Percentiles rank a stretch among this genome's conserved stretches.
Evolutionary conservation across 169 alveolate genomes (phyloP).

Genomic region (Eimeria falciformis): DNA sequence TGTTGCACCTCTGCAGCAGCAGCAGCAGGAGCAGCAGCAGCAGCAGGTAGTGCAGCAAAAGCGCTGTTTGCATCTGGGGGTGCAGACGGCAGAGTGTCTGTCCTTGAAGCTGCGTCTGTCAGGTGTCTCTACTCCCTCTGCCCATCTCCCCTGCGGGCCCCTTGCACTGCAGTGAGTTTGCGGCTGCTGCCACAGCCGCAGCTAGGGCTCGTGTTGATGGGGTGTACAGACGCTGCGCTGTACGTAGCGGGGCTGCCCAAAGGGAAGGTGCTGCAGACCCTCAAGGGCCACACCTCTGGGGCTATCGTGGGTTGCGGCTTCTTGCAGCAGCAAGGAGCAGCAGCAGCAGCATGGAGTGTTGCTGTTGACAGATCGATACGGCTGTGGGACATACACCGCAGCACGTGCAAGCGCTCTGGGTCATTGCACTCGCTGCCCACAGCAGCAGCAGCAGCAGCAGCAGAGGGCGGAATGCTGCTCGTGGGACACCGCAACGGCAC

Average conservation of each 20-base stretch:
- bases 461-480: slow-evolving; percentile 36
- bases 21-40: slow-evolving; percentile 3
- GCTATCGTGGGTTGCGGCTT: slow-evolving; percentile 35
- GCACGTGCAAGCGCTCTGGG: slow-evolving; percentile 34
- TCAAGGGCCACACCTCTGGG: slow-evolving; percentile 1
- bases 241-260: slow-evolving; percentile 45
- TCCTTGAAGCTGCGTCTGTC: not conserved
- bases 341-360: slow-evolving; percentile 52
- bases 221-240: slow-evolving; percentile 41
- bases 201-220: slow-evolving; percentile 27
- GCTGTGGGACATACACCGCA: slow-evolving; percentile 48
- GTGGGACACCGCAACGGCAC: slow-evolving; percentile 55
- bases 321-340: slow-evolving; percentile 1
- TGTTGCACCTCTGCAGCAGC: slow-evolving; percentile 8
- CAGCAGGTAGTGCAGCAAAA: too few species aligned
- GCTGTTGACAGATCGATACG: slow-evolving; percentile 33
- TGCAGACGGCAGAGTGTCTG: slow-evolving; percentile 45
- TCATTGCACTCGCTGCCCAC: slow-evolving; percentile 26
- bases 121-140: not conserved
- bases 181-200: slow-evolving; percentile 27
- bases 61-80: slow-evolving; percentile 28
- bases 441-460: slow-evolving; percentile 46
- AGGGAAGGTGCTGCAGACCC: slow-evolving; percentile 52
- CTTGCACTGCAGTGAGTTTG: slow-evolving; percentile 40
- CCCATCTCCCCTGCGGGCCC: slow-evolving; percentile 48